These are phyloP conservation scores for Ogataea corticis DNA, from an alignment of 805 yeast genomes.

Conservation along the genomic window DNA sequence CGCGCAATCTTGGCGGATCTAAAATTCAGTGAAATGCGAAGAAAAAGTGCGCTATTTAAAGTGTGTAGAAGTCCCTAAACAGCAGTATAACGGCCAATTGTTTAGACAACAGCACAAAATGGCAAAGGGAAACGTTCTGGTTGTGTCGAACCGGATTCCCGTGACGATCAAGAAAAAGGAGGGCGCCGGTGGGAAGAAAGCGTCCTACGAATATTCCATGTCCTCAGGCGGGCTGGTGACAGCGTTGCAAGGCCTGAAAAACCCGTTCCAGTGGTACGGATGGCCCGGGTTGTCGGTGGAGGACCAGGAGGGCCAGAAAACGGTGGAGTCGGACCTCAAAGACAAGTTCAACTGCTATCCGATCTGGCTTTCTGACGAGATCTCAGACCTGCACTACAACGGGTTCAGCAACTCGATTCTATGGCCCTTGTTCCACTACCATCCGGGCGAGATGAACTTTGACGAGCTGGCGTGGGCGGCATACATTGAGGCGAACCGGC, in stretches of 20 bases:
- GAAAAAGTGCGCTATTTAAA: not conserved
- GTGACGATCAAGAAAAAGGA: constrained; percentile 72
- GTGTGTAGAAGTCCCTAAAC: too few relatives aligned
- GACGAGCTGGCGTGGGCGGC: constrained; percentile 99
- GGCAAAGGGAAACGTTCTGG: constrained; percentile 68
- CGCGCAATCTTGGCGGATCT: not conserved
- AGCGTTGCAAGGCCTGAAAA: constrained; percentile 88
- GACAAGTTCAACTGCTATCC: constrained; percentile 88
- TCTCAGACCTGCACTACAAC: constrained; percentile 95
- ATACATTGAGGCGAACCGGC: constrained; percentile 85
- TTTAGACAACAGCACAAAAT: too few relatives aligned
- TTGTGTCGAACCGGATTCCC: constrained; percentile 93
- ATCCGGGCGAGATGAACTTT: constrained; percentile 98
- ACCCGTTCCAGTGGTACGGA: constrained; percentile 95
- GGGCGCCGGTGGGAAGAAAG: constrained; percentile 34
- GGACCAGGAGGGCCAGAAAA: constrained; percentile 58
- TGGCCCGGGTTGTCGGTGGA: constrained; percentile 97
- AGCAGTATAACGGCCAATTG: too few relatives aligned
- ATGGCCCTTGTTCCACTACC: constrained; percentile 98
- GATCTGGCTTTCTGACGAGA: constrained; percentile 78
- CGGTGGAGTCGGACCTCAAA: constrained; percentile 68
- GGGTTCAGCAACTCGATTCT: constrained; percentile 92
- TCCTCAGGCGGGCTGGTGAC: constrained; percentile 98
- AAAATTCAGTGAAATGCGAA: not conserved
- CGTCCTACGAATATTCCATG: constrained; percentile 81